These are phyloP conservation scores for Dittrichia graveolens DNA, from an alignment of 129 eudicot species.

Conservation along the genomic window DNA sequence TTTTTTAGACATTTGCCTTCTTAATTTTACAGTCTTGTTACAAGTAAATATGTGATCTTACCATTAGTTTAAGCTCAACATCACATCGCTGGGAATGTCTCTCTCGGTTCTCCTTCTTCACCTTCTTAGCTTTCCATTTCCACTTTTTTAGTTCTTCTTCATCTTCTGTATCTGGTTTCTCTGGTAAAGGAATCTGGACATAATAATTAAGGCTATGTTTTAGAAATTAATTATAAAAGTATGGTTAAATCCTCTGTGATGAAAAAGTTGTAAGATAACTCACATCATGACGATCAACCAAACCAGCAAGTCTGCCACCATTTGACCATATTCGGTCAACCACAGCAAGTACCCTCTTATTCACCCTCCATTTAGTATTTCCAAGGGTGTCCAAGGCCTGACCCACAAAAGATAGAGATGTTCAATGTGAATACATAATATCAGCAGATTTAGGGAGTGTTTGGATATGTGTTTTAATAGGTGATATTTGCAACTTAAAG, in stretches of 20 bases:
- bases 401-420: slow-evolving; percentile 9
- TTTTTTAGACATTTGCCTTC: no score
- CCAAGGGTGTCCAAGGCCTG: slow-evolving; percentile 97
- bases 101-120: slow-evolving; percentile 85
- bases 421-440: slow-evolving; percentile 18
- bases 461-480: background rate
- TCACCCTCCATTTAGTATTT: slow-evolving; percentile 90
- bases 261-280: slow-evolving; percentile 35
- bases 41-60: slow-evolving; percentile 34
- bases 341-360: slow-evolving; percentile 66
- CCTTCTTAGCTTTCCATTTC: slow-evolving; percentile 76
- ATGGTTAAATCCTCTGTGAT: background rate
- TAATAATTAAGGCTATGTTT: slow-evolving; percentile 18
- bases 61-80: slow-evolving; percentile 85
- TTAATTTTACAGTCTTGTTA: no score
- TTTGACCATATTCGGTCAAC: slow-evolving; percentile 83
- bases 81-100: slow-evolving; percentile 92
- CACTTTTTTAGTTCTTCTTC: slow-evolving; percentile 69
- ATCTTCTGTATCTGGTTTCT: slow-evolving; percentile 86
- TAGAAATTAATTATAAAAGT: background rate
- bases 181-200: slow-evolving; percentile 76
- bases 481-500: background rate
- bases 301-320: slow-evolving; percentile 79
- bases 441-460: background rate
- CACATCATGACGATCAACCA: slow-evolving; percentile 91